phyloP scores from a whole-genome alignment of 208 protist genomes.

The Leishmania lainsoni region DNA sequence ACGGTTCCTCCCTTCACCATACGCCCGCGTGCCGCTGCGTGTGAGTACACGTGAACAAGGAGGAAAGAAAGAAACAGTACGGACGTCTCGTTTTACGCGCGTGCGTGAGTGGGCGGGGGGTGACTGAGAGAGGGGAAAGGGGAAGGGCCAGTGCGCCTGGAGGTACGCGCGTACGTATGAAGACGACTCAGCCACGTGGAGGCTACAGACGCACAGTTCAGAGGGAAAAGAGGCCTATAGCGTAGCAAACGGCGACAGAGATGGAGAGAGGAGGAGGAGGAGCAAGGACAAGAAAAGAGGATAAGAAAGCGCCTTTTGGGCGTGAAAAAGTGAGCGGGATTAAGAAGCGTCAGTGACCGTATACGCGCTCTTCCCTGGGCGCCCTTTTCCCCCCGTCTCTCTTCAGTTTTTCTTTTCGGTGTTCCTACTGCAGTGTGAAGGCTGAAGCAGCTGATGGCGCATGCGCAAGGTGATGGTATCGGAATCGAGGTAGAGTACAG shows the following conservation, averaged over 20 bases:
- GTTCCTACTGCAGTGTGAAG: background rate
- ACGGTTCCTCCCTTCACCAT: background rate
- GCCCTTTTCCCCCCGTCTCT: background rate
- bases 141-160: background rate
- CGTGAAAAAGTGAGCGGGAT: background rate
- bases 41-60: background rate
- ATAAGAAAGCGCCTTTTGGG: background rate
- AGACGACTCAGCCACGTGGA: background rate
- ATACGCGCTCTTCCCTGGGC: background rate
- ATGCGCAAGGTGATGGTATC: background rate
- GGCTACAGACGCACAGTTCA: background rate
- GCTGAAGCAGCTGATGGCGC: background rate
- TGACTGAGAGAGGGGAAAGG: background rate
- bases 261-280: background rate
- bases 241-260: background rate
- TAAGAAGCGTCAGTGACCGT: background rate
- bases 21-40: background rate
- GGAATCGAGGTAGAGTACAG: background rate
- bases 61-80: background rate
- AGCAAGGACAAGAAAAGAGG: background rate
- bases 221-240: background rate
- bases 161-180: background rate
- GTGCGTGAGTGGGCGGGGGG: background rate
- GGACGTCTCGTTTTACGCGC: background rate
- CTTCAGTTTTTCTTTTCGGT: background rate